Percentiles rank a stretch among this genome's conserved stretches.
phyloP scores from a whole-genome alignment of 1,284 basidiomycete species.

The Austropuccinia psidii region DNA sequence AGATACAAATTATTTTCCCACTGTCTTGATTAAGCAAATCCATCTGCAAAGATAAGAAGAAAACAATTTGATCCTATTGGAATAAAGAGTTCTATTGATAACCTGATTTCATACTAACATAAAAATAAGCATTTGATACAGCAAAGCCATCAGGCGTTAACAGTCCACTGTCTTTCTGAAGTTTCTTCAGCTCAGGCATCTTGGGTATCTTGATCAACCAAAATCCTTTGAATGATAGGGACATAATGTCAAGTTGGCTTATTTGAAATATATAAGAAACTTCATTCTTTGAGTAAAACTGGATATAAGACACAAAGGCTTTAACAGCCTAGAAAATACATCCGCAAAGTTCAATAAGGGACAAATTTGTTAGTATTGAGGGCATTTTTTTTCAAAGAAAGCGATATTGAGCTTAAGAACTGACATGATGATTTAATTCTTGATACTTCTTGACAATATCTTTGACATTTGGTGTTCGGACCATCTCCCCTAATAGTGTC shows the following conservation, averaged over 20 bases:
- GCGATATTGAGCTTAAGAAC: no score
- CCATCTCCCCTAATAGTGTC: no score
- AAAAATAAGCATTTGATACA: conserved; percentile 41
- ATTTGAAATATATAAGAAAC: conserved; percentile 90
- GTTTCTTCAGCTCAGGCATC: conserved; percentile 82
- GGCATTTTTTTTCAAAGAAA: no score
- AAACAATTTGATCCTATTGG: no score
- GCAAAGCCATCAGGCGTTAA: conserved; percentile 44
- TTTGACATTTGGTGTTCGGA: no score
- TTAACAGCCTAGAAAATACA: conserved; percentile 70
- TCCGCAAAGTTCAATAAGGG: no score
- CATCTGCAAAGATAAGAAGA: no score
- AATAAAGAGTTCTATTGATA: no score
- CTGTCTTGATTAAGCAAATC: no score
- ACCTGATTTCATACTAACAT: conserved; percentile 38
- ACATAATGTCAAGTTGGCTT: conserved; percentile 75
- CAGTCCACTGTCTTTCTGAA: conserved; percentile 47
- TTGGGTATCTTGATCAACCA: conserved; percentile 82
- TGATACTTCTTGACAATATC: conserved; percentile 35
- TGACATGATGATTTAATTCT: conserved; percentile 23
- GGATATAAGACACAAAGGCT: conserved; percentile 85
- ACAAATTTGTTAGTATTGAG: no score
- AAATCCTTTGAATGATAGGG: conserved; percentile 66
- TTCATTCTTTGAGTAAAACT: conserved; percentile 94
- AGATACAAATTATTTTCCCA: no score